Evolutionary conservation across 306 rosid species (phyloP).

Genomic region (Nissolia schottii): DNA sequence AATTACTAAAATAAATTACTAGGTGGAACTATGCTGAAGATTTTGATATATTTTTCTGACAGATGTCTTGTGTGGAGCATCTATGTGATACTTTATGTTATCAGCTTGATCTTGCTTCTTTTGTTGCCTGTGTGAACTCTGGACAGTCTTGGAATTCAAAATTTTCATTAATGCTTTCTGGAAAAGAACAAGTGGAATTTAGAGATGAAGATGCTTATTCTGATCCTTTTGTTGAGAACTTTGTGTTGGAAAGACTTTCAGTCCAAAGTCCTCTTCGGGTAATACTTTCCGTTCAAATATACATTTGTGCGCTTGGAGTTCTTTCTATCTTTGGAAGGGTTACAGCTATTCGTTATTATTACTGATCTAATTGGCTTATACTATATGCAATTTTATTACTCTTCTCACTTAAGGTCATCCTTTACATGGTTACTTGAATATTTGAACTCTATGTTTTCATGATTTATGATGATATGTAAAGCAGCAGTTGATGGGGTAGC

Average conservation of each 20-base stretch:
- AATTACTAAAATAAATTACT: constrained; percentile 11
- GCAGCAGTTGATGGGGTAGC: not conserved
- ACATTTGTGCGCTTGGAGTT: constrained; percentile 16
- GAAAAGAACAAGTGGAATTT: constrained; percentile 49
- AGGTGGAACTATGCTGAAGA: constrained; percentile 22
- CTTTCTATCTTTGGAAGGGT: constrained; percentile 6
- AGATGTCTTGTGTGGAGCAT: constrained; percentile 89
- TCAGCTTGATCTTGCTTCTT: constrained; percentile 91
- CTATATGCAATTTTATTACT: constrained; percentile 7
- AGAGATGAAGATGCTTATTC: constrained; percentile 48
- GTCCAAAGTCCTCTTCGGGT: constrained; percentile 98
- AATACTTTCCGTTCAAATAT: constrained; percentile 32
- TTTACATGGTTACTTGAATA: constrained; percentile 4
- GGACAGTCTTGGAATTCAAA: constrained; percentile 84
- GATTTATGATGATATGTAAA: not conserved
- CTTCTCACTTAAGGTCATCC: not conserved
- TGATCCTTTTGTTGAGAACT: constrained; percentile 88
- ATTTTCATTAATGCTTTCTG: constrained; percentile 57
- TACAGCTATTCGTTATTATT: not conserved
- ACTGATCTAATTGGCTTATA: constrained; percentile 7
- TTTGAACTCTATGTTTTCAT: constrained; percentile 2
- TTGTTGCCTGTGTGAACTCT: constrained; percentile 89
- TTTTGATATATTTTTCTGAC: constrained; percentile 32
- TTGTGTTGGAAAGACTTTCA: constrained; percentile 92
- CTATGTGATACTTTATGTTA: constrained; percentile 86